Conservation (phyloP, 192 early-diverging fungal genomes). For the Dissophora globulifera region DNA sequence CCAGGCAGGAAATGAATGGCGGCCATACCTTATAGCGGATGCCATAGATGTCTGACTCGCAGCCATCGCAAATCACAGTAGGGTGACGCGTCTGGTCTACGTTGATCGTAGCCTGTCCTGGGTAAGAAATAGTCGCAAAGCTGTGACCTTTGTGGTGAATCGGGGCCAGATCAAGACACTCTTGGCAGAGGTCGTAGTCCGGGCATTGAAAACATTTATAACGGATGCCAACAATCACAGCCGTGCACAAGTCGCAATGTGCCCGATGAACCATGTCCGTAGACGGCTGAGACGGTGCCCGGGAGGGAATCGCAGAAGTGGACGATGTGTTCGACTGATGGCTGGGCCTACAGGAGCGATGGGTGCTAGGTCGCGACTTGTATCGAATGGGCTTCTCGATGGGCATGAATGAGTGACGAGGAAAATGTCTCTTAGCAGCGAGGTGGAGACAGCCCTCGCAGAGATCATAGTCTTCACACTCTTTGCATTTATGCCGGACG, state of each 20-base stretch:
- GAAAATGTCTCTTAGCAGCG: slow-evolving; percentile 24
- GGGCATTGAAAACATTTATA: slow-evolving; percentile 69
- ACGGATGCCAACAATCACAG: slow-evolving; percentile 60
- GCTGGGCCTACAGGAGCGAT: no score
- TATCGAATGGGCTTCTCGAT: slow-evolving; percentile 41
- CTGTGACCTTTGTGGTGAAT: slow-evolving; percentile 55
- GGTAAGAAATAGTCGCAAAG: slow-evolving; percentile 49
- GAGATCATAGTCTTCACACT: slow-evolving; percentile 66
- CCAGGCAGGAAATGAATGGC: no score
- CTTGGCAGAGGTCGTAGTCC: slow-evolving; percentile 68
- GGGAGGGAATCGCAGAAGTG: no score
- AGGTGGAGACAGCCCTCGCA: slow-evolving; percentile 53
- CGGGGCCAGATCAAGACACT: slow-evolving; percentile 59
- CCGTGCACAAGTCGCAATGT: slow-evolving; percentile 68
- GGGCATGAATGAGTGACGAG: slow-evolving; percentile 36
- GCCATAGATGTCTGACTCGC: slow-evolving; percentile 54
- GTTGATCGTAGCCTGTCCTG: slow-evolving; percentile 38
- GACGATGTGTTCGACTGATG: no score
- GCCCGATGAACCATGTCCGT: slow-evolving; percentile 29
- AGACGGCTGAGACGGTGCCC: no score
- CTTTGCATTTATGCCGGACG: slow-evolving; percentile 64
- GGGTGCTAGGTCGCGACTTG: background rate
- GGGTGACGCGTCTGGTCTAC: slow-evolving; percentile 36
- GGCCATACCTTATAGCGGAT: slow-evolving; percentile 61
- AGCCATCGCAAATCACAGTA: slow-evolving; percentile 61